Evolutionary conservation across 345 rosid genomes (phyloP).

Genomic region (Cardamine occulta): DNA sequence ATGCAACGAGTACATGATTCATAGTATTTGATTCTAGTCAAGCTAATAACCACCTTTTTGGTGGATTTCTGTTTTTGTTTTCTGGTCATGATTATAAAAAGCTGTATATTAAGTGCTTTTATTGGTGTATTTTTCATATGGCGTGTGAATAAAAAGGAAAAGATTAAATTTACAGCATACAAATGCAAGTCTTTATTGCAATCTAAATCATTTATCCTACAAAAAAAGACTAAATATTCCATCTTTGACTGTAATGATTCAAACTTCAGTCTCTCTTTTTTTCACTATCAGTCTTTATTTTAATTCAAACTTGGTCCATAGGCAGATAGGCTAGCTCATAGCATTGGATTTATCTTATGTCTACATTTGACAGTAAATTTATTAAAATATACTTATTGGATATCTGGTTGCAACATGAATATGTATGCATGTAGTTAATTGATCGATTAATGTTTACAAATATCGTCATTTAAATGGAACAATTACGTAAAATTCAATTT

Average conservation of each 20-base stretch:
- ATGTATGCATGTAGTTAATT: background rate
- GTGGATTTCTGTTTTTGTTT: slow-evolving; percentile 2
- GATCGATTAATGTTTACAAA: background rate
- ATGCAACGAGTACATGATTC: slow-evolving; percentile 11
- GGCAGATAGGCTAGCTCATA: background rate
- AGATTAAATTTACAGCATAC: slow-evolving; percentile 11
- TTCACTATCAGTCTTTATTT: slow-evolving; percentile 15
- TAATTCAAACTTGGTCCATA: slow-evolving; percentile 30
- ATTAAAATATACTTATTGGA: background rate
- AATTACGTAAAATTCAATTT: background rate
- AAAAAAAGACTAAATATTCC: slow-evolving; percentile 22
- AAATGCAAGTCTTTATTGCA: slow-evolving; percentile 26
- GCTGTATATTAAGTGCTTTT: slow-evolving; percentile 29
- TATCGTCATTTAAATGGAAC: background rate
- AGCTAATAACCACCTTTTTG: slow-evolving; percentile 14
- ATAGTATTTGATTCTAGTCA: slow-evolving; percentile 17
- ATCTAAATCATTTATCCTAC: slow-evolving; percentile 11
- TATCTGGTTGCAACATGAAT: background rate
- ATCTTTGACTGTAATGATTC: slow-evolving; percentile 40
- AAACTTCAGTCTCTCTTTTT: slow-evolving; percentile 30
- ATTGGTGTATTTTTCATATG: slow-evolving; percentile 10
- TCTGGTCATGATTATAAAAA: slow-evolving; percentile 9
- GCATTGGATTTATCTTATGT: background rate
- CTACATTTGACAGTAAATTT: background rate
- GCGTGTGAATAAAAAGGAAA: slow-evolving; percentile 35